A percentile compares a stretch with the other conserved stretches of the same genome.
phyloP scores from a whole-genome alignment of 371 early-diverging fungal species.

The Mucor lusitanicus region DNA sequence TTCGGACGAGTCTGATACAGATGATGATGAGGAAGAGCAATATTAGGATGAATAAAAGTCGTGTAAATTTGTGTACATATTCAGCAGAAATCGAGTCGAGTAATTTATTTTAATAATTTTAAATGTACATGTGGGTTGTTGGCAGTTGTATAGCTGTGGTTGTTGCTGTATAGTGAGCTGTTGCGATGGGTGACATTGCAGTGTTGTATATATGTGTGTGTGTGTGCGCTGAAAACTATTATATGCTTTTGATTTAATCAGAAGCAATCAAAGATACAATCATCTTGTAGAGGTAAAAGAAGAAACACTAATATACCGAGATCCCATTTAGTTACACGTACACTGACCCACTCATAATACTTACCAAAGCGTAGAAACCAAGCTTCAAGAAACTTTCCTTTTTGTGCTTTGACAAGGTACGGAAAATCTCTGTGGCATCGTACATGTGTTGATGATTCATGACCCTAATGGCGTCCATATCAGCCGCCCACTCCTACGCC shows the following conservation, averaged over 20 bases:
- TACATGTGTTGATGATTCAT: constrained; percentile 79
- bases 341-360: background rate
- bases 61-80: background rate
- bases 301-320: constrained; percentile 67
- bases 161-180: no score
- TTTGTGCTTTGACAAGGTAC: constrained; percentile 85
- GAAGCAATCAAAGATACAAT: constrained; percentile 56
- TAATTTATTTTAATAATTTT: background rate
- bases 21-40: constrained; percentile 12
- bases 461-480: constrained; percentile 45
- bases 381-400: constrained; percentile 91
- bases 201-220: no score
- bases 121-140: background rate
- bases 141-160: background rate
- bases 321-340: background rate
- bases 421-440: constrained; percentile 95
- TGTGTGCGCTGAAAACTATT: no score
- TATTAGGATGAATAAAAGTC: constrained; percentile 4
- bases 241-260: constrained; percentile 8
- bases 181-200: background rate
- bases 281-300: constrained; percentile 81
- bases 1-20: background rate
- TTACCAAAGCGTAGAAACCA: constrained; percentile 81
- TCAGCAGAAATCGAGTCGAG: background rate
- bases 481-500: background rate